Conservation (phyloP, 495 filamentous ascomycete genomes). For the Bathelium albidoporum region DNA sequence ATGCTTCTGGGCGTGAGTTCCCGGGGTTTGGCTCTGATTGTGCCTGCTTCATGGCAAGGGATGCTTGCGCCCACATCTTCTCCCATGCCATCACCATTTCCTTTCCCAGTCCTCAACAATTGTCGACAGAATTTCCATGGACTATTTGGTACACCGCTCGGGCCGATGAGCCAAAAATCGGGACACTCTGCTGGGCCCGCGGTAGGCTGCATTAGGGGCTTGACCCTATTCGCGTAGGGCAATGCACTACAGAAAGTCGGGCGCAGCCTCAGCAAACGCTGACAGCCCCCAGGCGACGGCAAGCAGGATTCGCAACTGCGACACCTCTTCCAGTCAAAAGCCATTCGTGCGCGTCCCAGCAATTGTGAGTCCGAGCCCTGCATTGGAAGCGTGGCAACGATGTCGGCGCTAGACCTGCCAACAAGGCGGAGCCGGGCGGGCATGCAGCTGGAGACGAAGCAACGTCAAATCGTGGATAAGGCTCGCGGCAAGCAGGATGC, state of each 20-base stretch:
- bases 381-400: not conserved
- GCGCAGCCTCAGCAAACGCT: not conserved
- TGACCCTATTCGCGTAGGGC: not conserved
- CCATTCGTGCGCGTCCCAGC: not conserved
- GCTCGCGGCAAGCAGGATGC: not conserved
- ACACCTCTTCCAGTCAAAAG: not conserved
- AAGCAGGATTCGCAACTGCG: not conserved
- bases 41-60: not conserved
- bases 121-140: not conserved
- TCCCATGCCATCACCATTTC: not conserved
- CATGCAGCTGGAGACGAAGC: not conserved
- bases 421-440: not conserved
- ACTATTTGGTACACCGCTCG: not conserved
- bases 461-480: not conserved
- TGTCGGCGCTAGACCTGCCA: not conserved
- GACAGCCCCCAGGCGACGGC: not conserved
- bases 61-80: not conserved
- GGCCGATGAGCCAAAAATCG: not conserved
- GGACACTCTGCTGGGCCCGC: not conserved
- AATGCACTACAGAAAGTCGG: not conserved
- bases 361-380: not conserved
- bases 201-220: not conserved
- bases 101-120: not conserved
- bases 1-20: no score
- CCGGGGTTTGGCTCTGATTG: not conserved